A percentile compares a stretch with the other conserved stretches of the same genome.
Conservation (phyloP, 352 stramenopile genomes). For the Pythium pyrilobum region DNA sequence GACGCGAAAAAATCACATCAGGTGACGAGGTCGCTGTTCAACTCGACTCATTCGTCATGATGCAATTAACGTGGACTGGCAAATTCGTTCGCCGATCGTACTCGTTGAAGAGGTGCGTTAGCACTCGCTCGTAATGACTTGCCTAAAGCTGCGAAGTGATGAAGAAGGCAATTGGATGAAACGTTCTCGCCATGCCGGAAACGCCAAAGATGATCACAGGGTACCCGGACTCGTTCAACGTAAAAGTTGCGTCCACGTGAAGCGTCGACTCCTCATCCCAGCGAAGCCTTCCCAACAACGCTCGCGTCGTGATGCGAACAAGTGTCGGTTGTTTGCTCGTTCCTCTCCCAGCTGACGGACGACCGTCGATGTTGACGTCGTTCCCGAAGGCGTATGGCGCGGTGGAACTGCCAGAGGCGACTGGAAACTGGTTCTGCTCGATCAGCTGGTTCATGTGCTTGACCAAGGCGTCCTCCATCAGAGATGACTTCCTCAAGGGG, state of each 20-base stretch:
- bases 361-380: not conserved
- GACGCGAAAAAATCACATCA: slow-evolving; percentile 22
- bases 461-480: no score
- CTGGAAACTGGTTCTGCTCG: not conserved
- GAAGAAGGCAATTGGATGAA: not conserved
- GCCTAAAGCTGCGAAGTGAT: not conserved
- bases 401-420: not conserved
- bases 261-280: not conserved
- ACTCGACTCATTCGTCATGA: not conserved
- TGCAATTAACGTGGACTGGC: no score
- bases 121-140: not conserved
- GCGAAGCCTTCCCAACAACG: not conserved
- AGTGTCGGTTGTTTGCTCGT: no score
- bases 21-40: not conserved
- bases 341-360: no score
- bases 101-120: no score
- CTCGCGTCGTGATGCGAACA: no score
- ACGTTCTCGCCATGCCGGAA: not conserved
- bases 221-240: not conserved
- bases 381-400: not conserved
- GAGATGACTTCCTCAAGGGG: no score
- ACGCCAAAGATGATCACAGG: not conserved
- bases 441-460: no score
- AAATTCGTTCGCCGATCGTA: no score
- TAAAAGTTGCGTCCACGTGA: not conserved